Base-by-base conservation (phyloP, 768 basidiomycete genomes). In the Daedaleopsis nitida region DNA sequence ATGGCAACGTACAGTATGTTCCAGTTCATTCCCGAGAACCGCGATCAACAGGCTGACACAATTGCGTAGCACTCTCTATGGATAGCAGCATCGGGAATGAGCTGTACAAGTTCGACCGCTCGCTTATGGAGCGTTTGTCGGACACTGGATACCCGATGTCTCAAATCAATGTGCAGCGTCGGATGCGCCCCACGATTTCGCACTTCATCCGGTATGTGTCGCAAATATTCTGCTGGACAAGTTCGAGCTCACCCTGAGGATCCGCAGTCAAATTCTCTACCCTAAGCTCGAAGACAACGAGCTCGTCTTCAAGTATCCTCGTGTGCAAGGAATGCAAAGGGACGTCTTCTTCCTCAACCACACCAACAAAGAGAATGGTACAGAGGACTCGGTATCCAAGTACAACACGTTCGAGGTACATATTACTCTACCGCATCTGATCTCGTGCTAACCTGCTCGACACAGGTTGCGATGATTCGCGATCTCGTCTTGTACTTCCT, bases 171-270 rank as follows among this genome's bases (percentile, higher is more conserved):
- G 82, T 89, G 0, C 91, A 92, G 68, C 76, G 90, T 0, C 80
- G 91, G 11, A 92, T 92, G 91, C 78, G 88, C 5, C 90, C 90
- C 0, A 65, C 72, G 2, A 90, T 92, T 49, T 87, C 89, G 0
- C 78, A 80, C 37, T 74, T 89, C 14, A 82, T 87, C 60, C 70
- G 86, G 86, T 83, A 59, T 23, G 71, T 48, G 23, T 8, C 32
- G 17, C 35, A 14, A 14, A 2, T 49, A 13, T 23, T 32, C 27
- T 45, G 23, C n/a, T n/a, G n/a, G n/a, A n/a, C n/a, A n/a, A n/a
- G n/a, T n/a, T n/a, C n/a, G n/a, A n/a, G n/a, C n/a, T 12, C 51
- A 11, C 11, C 11, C 11, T 23, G 11, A 9, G 13, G 10, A 9
- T 17, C 8, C 6, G 3, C 39, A 87, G 85, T 44, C 78, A 78